Percentiles rank a stretch among this genome's conserved stretches.
Conservation (phyloP, 805 yeast genomes). For the Spathaspora gorwiae region DNA sequence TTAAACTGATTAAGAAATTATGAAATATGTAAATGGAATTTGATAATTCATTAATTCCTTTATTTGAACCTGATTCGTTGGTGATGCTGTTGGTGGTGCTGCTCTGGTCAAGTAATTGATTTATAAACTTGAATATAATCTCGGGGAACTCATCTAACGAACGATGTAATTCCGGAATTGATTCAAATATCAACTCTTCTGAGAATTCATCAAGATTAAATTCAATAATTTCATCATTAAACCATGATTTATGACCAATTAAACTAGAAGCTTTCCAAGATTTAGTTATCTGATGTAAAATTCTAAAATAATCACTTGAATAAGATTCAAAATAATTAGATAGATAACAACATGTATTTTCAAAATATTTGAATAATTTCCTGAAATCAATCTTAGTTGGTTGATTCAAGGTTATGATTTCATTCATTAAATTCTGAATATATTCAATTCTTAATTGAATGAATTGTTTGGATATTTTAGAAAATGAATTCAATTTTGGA, state of each 20-base stretch:
- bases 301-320: slow-evolving; percentile 1
- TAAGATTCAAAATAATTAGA: slow-evolving; percentile 17
- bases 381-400: slow-evolving; percentile 19
- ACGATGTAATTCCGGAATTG: background rate
- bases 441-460: slow-evolving; percentile 19
- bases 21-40: slow-evolving; percentile 17
- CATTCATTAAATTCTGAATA: slow-evolving; percentile 11
- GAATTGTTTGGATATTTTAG: slow-evolving; percentile 18
- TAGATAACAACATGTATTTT: slow-evolving; percentile 28
- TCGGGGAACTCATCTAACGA: slow-evolving; percentile 3
- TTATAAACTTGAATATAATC: slow-evolving; percentile 3
- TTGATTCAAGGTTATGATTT: slow-evolving; percentile 1
- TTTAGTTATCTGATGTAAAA: slow-evolving; percentile 6
- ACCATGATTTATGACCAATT: slow-evolving; percentile 32
- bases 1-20: slow-evolving; percentile 22
- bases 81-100: background rate
- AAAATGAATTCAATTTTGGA: slow-evolving; percentile 12
- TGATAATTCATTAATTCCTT: background rate
- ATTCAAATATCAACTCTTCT: background rate
- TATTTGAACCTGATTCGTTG: background rate
- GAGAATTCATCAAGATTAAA: slow-evolving; percentile 8
- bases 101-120: slow-evolving; percentile 2
- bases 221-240: slow-evolving; percentile 14
- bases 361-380: slow-evolving; percentile 27
- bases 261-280: slow-evolving; percentile 24